Conservation (phyloP, 306 rosid species). For the Calophaca sinica region DNA sequence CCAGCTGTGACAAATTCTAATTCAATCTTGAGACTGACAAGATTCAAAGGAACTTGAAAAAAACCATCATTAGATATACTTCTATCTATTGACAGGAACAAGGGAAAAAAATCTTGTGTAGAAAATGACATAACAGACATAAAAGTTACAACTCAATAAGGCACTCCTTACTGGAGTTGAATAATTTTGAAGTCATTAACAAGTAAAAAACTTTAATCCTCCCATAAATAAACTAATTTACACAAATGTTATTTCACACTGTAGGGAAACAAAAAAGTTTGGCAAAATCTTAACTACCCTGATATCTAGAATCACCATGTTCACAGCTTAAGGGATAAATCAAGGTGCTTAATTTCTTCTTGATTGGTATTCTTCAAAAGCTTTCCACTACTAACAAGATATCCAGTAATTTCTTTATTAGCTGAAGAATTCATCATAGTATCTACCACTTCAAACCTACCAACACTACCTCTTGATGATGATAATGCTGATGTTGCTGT, state of each 20-base stretch:
- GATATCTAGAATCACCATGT: constrained; percentile 9
- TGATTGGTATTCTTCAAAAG: constrained; percentile 47
- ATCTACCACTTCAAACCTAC: constrained; percentile 57
- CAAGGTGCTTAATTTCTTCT: constrained; percentile 70
- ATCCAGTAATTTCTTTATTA: constrained; percentile 47
- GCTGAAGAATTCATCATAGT: constrained; percentile 47
- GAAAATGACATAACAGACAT: constrained; percentile 41
- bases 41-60: constrained; percentile 14
- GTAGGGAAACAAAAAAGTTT: constrained; percentile 22
- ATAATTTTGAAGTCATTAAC: constrained; percentile 44
- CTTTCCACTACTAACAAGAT: constrained; percentile 47
- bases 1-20: constrained; percentile 22
- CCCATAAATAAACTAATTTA: constrained; percentile 46
- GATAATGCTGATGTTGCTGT: constrained; percentile 28
- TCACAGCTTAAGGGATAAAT: constrained; percentile 79
- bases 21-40: constrained; percentile 8
- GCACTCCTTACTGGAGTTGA: constrained; percentile 38
- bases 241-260: constrained; percentile 47
- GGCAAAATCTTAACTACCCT: constrained; percentile 42
- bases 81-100: constrained; percentile 27
- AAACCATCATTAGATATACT: constrained; percentile 14
- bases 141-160: constrained; percentile 41
- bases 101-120: background rate
- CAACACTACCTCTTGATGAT: constrained; percentile 52
- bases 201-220: constrained; percentile 43